Evolutionary conservation across 2,329 filamentous ascomycete species (phyloP).

Genomic region (Acephala macrosclerotiorum): DNA sequence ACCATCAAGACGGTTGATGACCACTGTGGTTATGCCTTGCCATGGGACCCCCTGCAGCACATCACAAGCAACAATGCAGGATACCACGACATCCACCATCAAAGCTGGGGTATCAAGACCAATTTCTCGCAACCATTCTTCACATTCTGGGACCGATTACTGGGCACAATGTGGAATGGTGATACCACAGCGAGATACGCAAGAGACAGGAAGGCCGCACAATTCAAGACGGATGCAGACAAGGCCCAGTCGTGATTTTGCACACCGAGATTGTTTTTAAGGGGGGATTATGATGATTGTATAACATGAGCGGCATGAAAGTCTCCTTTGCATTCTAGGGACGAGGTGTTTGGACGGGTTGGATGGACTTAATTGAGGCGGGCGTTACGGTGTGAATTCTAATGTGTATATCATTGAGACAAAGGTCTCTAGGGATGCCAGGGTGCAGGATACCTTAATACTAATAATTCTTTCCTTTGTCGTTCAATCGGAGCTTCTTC

Average conservation of each 20-base stretch:
- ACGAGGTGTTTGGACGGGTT: slow-evolving; percentile 27
- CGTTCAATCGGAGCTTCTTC: background rate
- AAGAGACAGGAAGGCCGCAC: slow-evolving; percentile 40
- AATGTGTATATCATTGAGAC: slow-evolving; percentile 19
- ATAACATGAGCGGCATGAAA: slow-evolving; percentile 5
- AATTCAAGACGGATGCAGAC: slow-evolving; percentile 40
- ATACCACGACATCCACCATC: slow-evolving; percentile 98
- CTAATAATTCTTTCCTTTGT: slow-evolving; percentile 27
- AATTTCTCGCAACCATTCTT: slow-evolving; percentile 94
- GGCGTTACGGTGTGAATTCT: background rate
- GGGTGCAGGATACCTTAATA: slow-evolving; percentile 34
- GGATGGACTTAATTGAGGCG: slow-evolving; percentile 22
- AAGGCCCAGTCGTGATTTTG: slow-evolving; percentile 31
- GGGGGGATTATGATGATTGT: slow-evolving; percentile 10
- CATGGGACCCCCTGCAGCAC: slow-evolving; percentile 92
- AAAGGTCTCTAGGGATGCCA: slow-evolving; percentile 15
- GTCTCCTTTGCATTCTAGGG: slow-evolving; percentile 20
- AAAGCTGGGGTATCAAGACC: slow-evolving; percentile 98
- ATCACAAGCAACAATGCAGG: slow-evolving; percentile 94
- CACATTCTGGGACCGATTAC: slow-evolving; percentile 88
- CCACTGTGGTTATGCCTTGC: slow-evolving; percentile 95
- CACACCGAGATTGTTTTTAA: background rate
- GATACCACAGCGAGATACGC: slow-evolving; percentile 41
- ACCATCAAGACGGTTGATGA: slow-evolving; percentile 98
- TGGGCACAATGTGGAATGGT: slow-evolving; percentile 66